Conservation (phyloP, 2,329 filamentous ascomycete species). For the Akanthomyces lecanii region DNA sequence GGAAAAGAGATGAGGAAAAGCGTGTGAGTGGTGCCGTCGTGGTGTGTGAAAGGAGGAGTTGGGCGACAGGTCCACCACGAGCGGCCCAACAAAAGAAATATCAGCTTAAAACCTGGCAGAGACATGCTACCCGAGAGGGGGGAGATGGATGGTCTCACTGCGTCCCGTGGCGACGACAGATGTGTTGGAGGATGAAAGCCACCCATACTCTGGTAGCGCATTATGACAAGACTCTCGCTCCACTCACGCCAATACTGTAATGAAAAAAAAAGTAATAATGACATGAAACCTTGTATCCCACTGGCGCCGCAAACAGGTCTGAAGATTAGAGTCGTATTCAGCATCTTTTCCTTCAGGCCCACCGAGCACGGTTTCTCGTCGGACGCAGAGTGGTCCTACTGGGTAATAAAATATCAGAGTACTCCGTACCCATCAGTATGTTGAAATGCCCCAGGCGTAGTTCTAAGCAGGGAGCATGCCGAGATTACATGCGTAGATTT, state of each 20-base stretch:
- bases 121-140: constrained; percentile 8
- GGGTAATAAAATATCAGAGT: no score
- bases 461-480: neutral
- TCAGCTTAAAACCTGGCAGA: neutral
- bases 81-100: constrained; percentile 7
- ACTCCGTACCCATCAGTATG: neutral
- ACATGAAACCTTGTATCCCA: neutral
- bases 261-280: neutral
- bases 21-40: neutral
- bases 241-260: neutral
- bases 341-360: neutral
- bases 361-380: neutral
- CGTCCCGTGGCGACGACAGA: neutral
- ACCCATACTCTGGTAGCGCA: neutral
- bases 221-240: neutral
- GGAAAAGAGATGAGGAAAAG: constrained; percentile 1
- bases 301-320: constrained; percentile 3
- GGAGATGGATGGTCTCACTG: constrained; percentile 3
- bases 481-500: neutral
- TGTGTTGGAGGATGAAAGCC: neutral
- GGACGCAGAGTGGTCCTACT: neutral
- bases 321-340: neutral
- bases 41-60: neutral
- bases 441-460: neutral
- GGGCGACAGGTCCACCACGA: constrained; percentile 3